Conservation (phyloP, 306 rosid genomes). For the Ammopiptanthus mongolicus region DNA sequence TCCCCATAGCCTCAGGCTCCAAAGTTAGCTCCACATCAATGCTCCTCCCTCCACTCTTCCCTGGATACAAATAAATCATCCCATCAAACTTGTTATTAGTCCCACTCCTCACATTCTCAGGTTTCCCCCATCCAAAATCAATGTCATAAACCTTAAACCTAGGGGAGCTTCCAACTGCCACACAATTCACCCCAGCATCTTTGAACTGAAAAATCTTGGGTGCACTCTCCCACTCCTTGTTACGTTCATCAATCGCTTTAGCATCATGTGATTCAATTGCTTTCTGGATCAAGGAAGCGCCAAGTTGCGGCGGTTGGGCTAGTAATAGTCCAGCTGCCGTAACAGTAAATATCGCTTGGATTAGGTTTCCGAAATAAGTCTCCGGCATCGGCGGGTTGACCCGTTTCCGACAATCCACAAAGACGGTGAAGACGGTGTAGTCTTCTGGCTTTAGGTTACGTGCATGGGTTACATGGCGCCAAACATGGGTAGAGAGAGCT, state of each 20-base stretch:
- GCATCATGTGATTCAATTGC: constrained; percentile 63
- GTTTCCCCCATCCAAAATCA: constrained; percentile 87
- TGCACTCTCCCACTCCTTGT: constrained; percentile 82
- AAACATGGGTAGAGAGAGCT: constrained; percentile 68
- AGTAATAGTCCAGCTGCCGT: constrained; percentile 55
- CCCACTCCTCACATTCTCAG: constrained; percentile 88
- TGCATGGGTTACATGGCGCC: constrained; percentile 83
- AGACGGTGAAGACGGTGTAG: constrained; percentile 86
- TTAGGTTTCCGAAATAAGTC: constrained; percentile 79
- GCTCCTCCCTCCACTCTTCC: constrained; percentile 88
- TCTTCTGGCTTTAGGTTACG: constrained; percentile 82
- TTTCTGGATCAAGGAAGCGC: constrained; percentile 58
- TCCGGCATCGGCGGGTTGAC: constrained; percentile 90
- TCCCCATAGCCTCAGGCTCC: constrained; percentile 64
- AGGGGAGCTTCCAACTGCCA: constrained; percentile 95
- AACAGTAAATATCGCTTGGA: constrained; percentile 78
- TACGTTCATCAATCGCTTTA: constrained; percentile 50
- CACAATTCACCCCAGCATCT: constrained; percentile 94
- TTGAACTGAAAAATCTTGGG: constrained; percentile 84
- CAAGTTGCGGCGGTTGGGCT: constrained; percentile 57
- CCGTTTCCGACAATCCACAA: constrained; percentile 84
- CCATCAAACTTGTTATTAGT: constrained; percentile 86
- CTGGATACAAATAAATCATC: constrained; percentile 81
- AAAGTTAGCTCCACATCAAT: constrained; percentile 86
- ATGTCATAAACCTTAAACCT: constrained; percentile 89